Evolutionary conservation across 192 early-diverging fungal genomes (phyloP).

Genomic region (Helicostylum pulchrum): DNA sequence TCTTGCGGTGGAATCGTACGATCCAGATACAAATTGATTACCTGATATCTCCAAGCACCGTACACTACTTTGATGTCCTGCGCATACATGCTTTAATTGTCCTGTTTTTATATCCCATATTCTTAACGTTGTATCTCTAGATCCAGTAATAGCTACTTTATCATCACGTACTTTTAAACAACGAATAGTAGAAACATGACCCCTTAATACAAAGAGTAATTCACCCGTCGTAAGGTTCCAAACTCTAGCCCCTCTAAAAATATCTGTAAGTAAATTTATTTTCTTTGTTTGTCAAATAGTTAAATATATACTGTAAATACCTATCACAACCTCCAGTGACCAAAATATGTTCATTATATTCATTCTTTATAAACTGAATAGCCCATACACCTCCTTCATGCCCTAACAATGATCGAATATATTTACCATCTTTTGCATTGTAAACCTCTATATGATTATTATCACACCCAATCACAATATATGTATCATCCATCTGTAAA

Average conservation of each 20-base stretch:
- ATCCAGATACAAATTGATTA: constrained; percentile 82
- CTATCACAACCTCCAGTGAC: constrained; percentile 96
- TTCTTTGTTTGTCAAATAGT: not conserved
- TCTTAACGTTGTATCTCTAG: constrained; percentile 86
- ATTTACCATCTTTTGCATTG: constrained; percentile 71
- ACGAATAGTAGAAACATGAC: constrained; percentile 94
- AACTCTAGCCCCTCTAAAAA: constrained; percentile 70
- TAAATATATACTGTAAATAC: constrained; percentile 40
- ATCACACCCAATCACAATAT: constrained; percentile 94
- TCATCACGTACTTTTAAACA: constrained; percentile 78
- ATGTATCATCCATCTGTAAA: constrained; percentile 91
- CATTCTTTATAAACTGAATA: constrained; percentile 59
- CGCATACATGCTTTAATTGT: constrained; percentile 68
- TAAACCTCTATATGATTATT: constrained; percentile 93
- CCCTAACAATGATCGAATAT: constrained; percentile 71
- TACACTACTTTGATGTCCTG: constrained; percentile 87
- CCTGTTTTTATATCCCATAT: constrained; percentile 83
- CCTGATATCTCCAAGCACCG: constrained; percentile 87
- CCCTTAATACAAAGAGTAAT: constrained; percentile 87
- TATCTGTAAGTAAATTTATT: constrained; percentile 2
- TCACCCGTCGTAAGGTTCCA: constrained; percentile 89
- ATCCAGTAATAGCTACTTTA: constrained; percentile 84
- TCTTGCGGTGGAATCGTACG: constrained; percentile 89
- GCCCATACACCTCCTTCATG: constrained; percentile 98
- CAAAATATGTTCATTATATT: constrained; percentile 60